Base-by-base conservation (phyloP, 2,329 filamentous ascomycete genomes). In the Xylaria digitata region DNA sequence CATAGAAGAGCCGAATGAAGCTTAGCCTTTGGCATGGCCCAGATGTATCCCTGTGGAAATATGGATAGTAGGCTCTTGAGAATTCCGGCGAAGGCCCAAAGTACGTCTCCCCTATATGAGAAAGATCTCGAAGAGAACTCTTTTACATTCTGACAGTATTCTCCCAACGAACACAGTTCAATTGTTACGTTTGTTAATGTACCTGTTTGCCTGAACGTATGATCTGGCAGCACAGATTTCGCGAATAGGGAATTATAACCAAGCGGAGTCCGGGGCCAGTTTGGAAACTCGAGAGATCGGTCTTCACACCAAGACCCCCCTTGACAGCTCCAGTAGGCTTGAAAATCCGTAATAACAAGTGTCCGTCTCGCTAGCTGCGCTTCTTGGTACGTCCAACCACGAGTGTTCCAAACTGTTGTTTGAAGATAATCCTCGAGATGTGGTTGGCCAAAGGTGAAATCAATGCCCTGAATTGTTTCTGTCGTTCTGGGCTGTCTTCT, bases 331-430 rank as follows among this genome's bases (percentile, higher is more conserved):
- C 42, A 45, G 13, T 6, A 45, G 13, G n/a, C 42, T 45, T 45
- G 42, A 11, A 17, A 11, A n/a, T 45, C 42, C n/a, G 42, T 45
- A 45, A 45, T 19, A 19, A 45, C n/a, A n/a, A 45, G 42, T 45
- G 42, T 6, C 42, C 42, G 42, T 17, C 42, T 19, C 13, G 42
- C 42, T 45, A 45, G 42, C n/a, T 45, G 15, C 42, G 42, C 42
- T 17, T 45, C 42, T 45, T 45, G 42, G 42, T 45, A 45, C 42
- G 42, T 45, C 42, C 42, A 45, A 6, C 42, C 42, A 45, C 42
- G 42, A 17, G 15, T 19, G n/a, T 19, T 19, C 42, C n/a, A 45
- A 19, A 19, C n/a, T 17, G 42, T 45, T 45, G 42, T 45, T 45
- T 13, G 13, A 45, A 45, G 42, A 19, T 45, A 45, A 17, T 45